A percentile compares a stretch with the other conserved stretches of the same genome.
Evolutionary conservation across 495 filamentous ascomycete species (phyloP).

Genomic region (Hypoxylon crocopeplum): DNA sequence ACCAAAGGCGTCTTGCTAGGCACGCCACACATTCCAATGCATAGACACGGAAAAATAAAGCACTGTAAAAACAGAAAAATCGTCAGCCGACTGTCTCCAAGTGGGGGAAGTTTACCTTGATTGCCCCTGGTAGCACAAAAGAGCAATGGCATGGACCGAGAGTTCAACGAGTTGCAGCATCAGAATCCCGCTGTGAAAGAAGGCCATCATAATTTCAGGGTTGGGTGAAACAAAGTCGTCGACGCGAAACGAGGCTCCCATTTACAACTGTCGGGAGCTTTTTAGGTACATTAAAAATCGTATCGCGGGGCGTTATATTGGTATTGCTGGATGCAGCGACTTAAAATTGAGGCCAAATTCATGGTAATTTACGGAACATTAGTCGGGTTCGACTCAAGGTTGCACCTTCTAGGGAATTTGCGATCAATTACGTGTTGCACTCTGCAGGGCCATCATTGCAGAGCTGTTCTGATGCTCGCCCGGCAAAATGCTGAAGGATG

Average conservation of each 20-base stretch:
- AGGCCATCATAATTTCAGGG: slow-evolving; percentile 13
- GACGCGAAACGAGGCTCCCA: slow-evolving; percentile 23
- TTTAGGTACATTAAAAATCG: slow-evolving; percentile 38
- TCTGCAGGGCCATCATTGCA: slow-evolving; percentile 44
- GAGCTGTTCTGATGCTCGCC: slow-evolving; percentile 46
- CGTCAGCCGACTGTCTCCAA: slow-evolving; percentile 15
- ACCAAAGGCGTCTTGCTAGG: background rate
- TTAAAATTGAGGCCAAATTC: slow-evolving; percentile 36
- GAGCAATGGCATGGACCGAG: background rate
- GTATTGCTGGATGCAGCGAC: slow-evolving; percentile 39
- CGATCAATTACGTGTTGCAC: slow-evolving; percentile 49
- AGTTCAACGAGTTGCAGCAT: slow-evolving; percentile 3
- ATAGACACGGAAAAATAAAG: background rate
- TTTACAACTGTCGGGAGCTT: slow-evolving; percentile 36
- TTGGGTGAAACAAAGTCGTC: slow-evolving; percentile 20
- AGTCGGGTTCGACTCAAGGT: slow-evolving; percentile 44
- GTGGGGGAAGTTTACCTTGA: slow-evolving; percentile 24
- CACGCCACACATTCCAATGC: slow-evolving; percentile 15
- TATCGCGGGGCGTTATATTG: slow-evolving; percentile 34
- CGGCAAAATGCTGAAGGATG: slow-evolving; percentile 45
- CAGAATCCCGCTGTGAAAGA: slow-evolving; percentile 4
- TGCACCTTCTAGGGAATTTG: slow-evolving; percentile 47
- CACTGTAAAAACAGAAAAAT: slow-evolving; percentile 20
- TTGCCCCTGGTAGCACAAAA: slow-evolving; percentile 2
- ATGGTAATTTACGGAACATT: slow-evolving; percentile 45